phyloP scores from a whole-genome alignment of 1,139 yeast species.

The Blastobotrys capitulatus region DNA sequence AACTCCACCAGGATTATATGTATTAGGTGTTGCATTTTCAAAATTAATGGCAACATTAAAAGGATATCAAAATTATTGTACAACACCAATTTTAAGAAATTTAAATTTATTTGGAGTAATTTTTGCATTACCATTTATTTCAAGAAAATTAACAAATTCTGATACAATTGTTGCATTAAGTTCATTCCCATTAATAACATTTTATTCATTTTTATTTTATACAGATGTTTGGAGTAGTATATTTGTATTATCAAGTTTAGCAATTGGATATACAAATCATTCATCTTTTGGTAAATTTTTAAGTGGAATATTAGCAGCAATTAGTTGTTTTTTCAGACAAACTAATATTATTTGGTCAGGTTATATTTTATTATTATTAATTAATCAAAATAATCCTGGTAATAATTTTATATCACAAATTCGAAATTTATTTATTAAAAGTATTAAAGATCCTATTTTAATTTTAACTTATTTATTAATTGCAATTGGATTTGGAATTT shows the following conservation, averaged over 20 bases:
- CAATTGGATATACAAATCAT: slow-evolving; percentile 29
- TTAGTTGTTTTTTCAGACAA: slow-evolving; percentile 65
- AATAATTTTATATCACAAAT: not conserved
- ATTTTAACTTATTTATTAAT: slow-evolving; percentile 50
- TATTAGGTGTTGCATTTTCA: slow-evolving; percentile 51
- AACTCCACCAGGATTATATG: slow-evolving; percentile 92
- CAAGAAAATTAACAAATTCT: not conserved
- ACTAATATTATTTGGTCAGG: slow-evolving; percentile 87
- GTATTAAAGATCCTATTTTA: slow-evolving; percentile 1
- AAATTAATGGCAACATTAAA: slow-evolving; percentile 27
- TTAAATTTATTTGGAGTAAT: slow-evolving; percentile 42
- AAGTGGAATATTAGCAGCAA: slow-evolving; percentile 25
- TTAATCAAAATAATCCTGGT: slow-evolving; percentile 10
- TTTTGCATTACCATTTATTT: slow-evolving; percentile 44
- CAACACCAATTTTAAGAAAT: slow-evolving; percentile 21
- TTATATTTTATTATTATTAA: slow-evolving; percentile 38
- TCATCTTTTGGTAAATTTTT: not conserved
- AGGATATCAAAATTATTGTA: slow-evolving; percentile 18
- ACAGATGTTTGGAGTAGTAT: slow-evolving; percentile 93
- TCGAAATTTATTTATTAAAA: not conserved
- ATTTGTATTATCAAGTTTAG: slow-evolving; percentile 50
- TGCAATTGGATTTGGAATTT: slow-evolving; percentile 47
- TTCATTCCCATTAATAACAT: slow-evolving; percentile 63
- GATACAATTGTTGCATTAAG: slow-evolving; percentile 31
- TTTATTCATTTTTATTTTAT: slow-evolving; percentile 74